phyloP scores from a whole-genome alignment of 805 yeast genomes.

The Candida tammaniensis region DNA sequence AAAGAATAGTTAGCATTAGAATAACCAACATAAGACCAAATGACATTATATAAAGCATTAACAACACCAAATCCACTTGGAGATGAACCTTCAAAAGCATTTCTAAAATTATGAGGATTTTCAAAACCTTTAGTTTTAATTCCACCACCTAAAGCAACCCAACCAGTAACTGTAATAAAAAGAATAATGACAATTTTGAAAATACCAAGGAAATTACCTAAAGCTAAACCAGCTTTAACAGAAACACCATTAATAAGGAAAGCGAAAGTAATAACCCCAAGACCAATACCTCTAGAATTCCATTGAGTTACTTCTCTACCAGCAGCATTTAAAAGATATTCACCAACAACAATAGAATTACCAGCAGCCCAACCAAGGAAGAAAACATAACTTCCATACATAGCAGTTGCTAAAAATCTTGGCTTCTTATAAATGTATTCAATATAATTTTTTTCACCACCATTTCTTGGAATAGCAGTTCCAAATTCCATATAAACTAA shows the following conservation, averaged over 20 bases:
- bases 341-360: conserved; percentile 77
- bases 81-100: conserved; percentile 53
- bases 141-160: conserved; percentile 80
- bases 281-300: conserved; percentile 75
- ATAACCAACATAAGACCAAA: conserved; percentile 83
- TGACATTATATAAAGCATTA: conserved; percentile 75
- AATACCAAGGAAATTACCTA: conserved; percentile 63
- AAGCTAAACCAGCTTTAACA: conserved; percentile 62
- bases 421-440: conserved; percentile 72
- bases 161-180: conserved; percentile 72
- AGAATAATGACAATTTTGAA: conserved; percentile 71
- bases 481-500: conserved; percentile 81
- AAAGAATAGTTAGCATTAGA: conserved; percentile 81
- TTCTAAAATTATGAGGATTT: conserved; percentile 55
- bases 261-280: conserved; percentile 70
- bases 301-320: conserved; percentile 64
- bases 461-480: conserved; percentile 70
- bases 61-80: conserved; percentile 70
- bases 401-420: conserved; percentile 59
- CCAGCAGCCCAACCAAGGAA: conserved; percentile 86
- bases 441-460: conserved; percentile 82
- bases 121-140: conserved; percentile 45
- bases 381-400: conserved; percentile 66
- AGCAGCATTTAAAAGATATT: conserved; percentile 73
- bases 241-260: conserved; percentile 59